Base-by-base conservation (phyloP, 805 yeast species). In the Crinitomyces ghanaensis region DNA sequence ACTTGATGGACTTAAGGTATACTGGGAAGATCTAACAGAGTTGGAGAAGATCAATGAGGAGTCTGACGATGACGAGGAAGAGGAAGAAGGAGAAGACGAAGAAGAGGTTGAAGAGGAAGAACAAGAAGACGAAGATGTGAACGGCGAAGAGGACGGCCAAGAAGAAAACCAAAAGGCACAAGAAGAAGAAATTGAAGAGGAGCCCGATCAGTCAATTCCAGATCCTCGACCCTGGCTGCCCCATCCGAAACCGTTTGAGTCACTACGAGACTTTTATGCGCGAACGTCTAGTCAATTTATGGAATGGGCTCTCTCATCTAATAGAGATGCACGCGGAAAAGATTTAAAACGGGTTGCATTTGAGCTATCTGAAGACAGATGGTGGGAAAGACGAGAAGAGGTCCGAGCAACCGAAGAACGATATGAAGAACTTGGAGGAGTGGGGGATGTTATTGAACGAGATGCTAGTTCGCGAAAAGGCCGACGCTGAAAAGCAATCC, bases 381-480 rank as follows among this genome's bases (percentile, higher is more conserved):
- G 94, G 91, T 88, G 97, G 97, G 97, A 88, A 54, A 79, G 97
- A 62, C 75, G 96, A 60, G 97, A 88, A 47, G 88, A 77, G 48
- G 77, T 88, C 16, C 76, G 93, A 53, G 68, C 74, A 26, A 80
- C 82, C 32, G 98, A 88, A 59, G 97, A 88, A 46, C 73, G 75
- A 51, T 59, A 82, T 46, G 96, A 88, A 57, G 95, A 85, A 46
- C 51, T 80, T 54, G 93, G 93, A 31, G 95, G 94, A 38, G 86
- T 84, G 40, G 93, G 81, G 12, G 93, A 82, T 38, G 76, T 88
- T 23, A 63, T 88, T 6, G 95, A 85, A 51, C 72, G 70, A 47
- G 93, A 80, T 50, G 48, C 65, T 6, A 29, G 36, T 13, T 23
- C 34, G 4, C 30, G 31, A 23, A 40, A 35, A 26, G 28, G 33